A percentile compares a stretch with the other conserved stretches of the same genome.
Evolutionary conservation across 371 early-diverging fungal species (phyloP).

Genomic region (Mucor saturninus): DNA sequence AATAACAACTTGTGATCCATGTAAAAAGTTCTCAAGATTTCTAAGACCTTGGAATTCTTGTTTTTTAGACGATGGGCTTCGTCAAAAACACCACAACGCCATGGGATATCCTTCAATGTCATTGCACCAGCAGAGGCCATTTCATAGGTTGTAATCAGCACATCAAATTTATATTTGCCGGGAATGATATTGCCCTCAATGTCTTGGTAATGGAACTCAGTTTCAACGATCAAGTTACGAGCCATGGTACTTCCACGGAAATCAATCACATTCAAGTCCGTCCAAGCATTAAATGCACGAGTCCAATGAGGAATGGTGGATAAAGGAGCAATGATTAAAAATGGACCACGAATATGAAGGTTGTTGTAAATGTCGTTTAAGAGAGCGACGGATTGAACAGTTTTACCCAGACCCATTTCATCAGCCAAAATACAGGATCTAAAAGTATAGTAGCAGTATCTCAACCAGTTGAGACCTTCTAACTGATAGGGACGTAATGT

Average conservation of each 20-base stretch:
- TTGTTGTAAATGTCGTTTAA: conserved; percentile 70
- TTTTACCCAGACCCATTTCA: conserved; percentile 89
- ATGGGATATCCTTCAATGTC: conserved; percentile 77
- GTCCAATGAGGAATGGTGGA: conserved; percentile 81
- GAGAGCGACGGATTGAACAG: conserved; percentile 81
- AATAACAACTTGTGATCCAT: conserved; percentile 47
- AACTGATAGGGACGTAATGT: conserved; percentile 73
- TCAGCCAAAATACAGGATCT: conserved; percentile 84
- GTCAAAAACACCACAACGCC: conserved; percentile 88
- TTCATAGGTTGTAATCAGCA: conserved; percentile 86
- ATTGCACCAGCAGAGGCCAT: conserved; percentile 74
- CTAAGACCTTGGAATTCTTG: conserved; percentile 54
- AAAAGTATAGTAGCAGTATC: conserved; percentile 72
- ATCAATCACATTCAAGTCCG: conserved; percentile 76
- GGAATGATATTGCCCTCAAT: conserved; percentile 53
- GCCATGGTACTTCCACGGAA: conserved; percentile 69
- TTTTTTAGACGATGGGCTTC: conserved; percentile 97
- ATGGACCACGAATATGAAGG: conserved; percentile 68
- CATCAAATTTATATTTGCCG: conserved; percentile 78
- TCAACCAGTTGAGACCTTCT: conserved; percentile 76
- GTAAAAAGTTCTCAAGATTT: conserved; percentile 42
- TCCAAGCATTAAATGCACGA: conserved; percentile 80
- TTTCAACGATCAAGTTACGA: conserved; percentile 66
- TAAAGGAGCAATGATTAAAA: conserved; percentile 80
- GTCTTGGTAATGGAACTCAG: conserved; percentile 76